Conservation (phyloP, 257 asterid genomes). For the Primulina eburnea region DNA sequence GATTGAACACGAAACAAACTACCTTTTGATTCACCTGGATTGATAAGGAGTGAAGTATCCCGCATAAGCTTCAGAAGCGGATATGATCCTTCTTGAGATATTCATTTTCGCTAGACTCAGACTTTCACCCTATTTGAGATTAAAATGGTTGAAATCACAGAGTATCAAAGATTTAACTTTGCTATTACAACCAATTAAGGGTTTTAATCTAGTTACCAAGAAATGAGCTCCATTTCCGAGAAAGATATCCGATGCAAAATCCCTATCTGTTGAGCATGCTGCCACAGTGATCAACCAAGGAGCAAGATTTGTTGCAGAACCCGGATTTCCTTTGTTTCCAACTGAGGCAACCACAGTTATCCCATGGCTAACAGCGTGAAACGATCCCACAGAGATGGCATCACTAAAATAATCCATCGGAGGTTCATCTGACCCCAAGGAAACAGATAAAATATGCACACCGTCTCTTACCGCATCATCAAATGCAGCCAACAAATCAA, state of each 20-base stretch:
- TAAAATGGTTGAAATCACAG: constrained; percentile 3
- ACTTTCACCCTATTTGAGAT: constrained; percentile 69
- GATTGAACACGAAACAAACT: constrained; percentile 40
- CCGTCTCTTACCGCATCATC: constrained; percentile 92
- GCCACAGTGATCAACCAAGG: constrained; percentile 96
- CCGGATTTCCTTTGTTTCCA: constrained; percentile 67
- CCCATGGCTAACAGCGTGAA: constrained; percentile 79
- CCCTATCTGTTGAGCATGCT: constrained; percentile 80
- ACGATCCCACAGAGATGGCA: constrained; percentile 88
- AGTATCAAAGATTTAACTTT: constrained; percentile 9
- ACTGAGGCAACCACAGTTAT: constrained; percentile 81
- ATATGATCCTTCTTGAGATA: constrained; percentile 44
- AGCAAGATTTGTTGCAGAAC: constrained; percentile 83
- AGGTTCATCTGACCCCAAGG: constrained; percentile 79
- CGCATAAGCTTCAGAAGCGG: constrained; percentile 75
- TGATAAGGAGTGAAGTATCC: constrained; percentile 97
- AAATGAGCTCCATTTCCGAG: constrained; percentile 68
- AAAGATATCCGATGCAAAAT: constrained; percentile 62
- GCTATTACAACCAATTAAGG: neutral
- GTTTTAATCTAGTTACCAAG: constrained; percentile 41
- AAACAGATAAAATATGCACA: constrained; percentile 69
- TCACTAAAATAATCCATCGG: constrained; percentile 80
- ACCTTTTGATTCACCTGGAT: constrained; percentile 99
- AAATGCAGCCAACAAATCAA: constrained; percentile 86
- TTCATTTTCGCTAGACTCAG: constrained; percentile 53